Conservation (phyloP, 306 rosid species). For the Rosa lucieae region DNA sequence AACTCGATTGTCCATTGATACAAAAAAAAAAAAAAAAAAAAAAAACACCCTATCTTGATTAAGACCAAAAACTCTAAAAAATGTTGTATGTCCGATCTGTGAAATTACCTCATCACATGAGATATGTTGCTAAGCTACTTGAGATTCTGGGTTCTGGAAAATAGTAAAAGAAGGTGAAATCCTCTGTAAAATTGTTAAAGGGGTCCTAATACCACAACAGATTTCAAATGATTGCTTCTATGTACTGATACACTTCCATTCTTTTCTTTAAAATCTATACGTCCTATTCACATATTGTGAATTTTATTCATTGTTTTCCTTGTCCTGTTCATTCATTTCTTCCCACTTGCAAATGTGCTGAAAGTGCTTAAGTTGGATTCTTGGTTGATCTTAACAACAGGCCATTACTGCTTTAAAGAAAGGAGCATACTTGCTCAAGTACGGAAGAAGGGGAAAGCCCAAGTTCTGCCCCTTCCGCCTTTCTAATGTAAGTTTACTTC, state of each 20-base stretch:
- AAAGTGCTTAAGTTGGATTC: slow-evolving; percentile 26
- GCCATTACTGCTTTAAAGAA: slow-evolving; percentile 97
- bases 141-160: neutral
- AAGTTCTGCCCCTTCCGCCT: slow-evolving; percentile 95
- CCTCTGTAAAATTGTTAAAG: neutral
- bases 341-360: slow-evolving; percentile 19
- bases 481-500: slow-evolving; percentile 74
- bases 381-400: slow-evolving; percentile 49
- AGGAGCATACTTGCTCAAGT: slow-evolving; percentile 94
- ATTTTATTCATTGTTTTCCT: neutral
- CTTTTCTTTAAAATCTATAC: neutral
- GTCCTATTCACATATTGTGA: neutral
- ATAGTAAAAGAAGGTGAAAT: neutral
- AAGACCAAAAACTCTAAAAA: too few relatives aligned
- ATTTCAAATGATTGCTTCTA: slow-evolving; percentile 2
- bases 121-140: neutral
- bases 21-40: too few relatives aligned
- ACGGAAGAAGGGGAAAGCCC: slow-evolving; percentile 99
- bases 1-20: neutral
- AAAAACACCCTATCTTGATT: too few relatives aligned
- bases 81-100: neutral
- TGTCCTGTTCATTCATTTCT: neutral
- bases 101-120: neutral
- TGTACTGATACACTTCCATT: neutral
- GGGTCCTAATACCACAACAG: slow-evolving; percentile 10